Evolutionary conservation across 768 basidiomycete genomes (phyloP), one percentile per base, ranked within the genome.

Genomic region (Suillus discolor): DNA sequence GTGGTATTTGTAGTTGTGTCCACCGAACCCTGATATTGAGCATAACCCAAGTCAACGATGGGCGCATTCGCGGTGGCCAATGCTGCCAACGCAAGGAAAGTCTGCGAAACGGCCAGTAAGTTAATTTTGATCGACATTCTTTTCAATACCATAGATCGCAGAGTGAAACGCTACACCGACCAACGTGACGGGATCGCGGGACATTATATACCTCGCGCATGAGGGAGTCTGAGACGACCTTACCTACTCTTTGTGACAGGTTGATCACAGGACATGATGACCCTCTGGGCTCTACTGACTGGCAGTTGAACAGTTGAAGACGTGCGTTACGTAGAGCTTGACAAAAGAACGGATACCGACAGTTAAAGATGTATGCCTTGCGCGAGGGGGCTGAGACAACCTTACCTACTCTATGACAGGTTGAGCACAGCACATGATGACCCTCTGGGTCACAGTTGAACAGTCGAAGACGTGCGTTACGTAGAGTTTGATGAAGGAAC

Each of bases 31-130:
- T 76, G 74, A 49, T 76, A 76, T 34, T 65, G 53, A 11, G 73
- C 70, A 53, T 76, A 76, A 49, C 73, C 75, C n/a, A 76, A 69
- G 54, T 75, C 62, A 25, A 75, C 64, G 41, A 67, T 64, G 16
- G 71, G 68, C 15, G 68, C 49, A 15, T 54, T 49, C 7, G 36
- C 4, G 28, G 31, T 31, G 4, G 67, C 68, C 41, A 63, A 47
- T 16, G 44, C 57, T 5, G 1, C 8, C 13, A 69, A 62, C 25
- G 53, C 68, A 16, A 71, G 60, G 11, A n/a, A 65, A 16, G 65
- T 53, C 16, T 63, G 70, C 8, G 61, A n/a, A 41, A 62, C 31
- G 38, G 62, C 53, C 15, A 57, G 13, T 18, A 69, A 18, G 34
- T 28, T 49, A n/a, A 34, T 6, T 25, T 61, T 20, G 5, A 64